A percentile compares a stretch with the other conserved stretches of the same genome.
phyloP scores from a whole-genome alignment of 2,329 filamentous ascomycete species.

The Xylaria sp. region DNA sequence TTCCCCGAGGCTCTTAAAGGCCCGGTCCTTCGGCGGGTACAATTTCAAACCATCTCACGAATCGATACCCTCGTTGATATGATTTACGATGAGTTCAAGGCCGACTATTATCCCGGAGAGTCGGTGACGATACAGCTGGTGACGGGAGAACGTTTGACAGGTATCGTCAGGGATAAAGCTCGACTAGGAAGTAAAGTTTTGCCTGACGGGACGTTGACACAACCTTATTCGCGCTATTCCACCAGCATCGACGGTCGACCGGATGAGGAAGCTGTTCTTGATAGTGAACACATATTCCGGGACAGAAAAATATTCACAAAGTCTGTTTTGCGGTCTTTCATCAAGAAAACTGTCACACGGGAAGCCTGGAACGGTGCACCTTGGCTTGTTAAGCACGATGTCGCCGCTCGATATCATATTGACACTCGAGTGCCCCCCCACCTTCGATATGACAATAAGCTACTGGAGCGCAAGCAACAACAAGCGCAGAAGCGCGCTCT shows the following conservation, averaged over 20 bases:
- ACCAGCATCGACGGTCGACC: constrained; percentile 76
- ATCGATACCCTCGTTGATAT: constrained; percentile 82
- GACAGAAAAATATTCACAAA: constrained; percentile 96
- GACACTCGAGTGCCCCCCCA: constrained; percentile 86
- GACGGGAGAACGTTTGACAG: constrained; percentile 75
- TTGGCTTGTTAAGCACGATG: constrained; percentile 90
- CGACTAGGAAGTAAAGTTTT: constrained; percentile 72
- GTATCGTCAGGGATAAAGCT: constrained; percentile 85
- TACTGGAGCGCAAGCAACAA: constrained; percentile 78
- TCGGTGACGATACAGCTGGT: constrained; percentile 77
- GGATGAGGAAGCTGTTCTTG: constrained; percentile 79
- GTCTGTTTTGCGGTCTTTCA: constrained; percentile 89
- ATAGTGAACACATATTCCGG: constrained; percentile 83
- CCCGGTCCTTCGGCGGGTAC: constrained; percentile 88
- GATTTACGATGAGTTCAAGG: constrained; percentile 82
- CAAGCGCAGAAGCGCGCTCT: constrained; percentile 72
- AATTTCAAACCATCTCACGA: constrained; percentile 88
- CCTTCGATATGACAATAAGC: constrained; percentile 81
- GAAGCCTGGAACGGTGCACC: constrained; percentile 97
- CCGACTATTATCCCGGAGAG: constrained; percentile 91
- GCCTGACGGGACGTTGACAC: constrained; percentile 75
- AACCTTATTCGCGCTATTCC: constrained; percentile 81
- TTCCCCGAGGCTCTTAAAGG: constrained; percentile 93
- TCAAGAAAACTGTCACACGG: constrained; percentile 91
- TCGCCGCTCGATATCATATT: constrained; percentile 86